Conservation (phyloP, 352 stramenopile species). For the Elongisporangium anandrum region DNA sequence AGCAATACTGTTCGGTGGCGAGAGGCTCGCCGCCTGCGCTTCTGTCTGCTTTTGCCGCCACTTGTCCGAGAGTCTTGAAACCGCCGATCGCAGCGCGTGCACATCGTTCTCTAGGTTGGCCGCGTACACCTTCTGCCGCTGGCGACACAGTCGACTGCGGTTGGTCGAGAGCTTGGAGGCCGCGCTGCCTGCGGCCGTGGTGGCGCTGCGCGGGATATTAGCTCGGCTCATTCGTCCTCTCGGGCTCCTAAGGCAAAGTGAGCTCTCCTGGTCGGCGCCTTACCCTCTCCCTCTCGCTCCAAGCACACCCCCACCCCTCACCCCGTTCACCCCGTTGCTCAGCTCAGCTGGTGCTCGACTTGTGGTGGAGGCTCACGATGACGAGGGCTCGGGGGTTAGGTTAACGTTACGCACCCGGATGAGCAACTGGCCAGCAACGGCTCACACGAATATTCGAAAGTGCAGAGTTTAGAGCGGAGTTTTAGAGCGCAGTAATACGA, state of each 20-base stretch:
- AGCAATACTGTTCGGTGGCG: slow-evolving; percentile 7
- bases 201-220: not conserved
- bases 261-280: no score
- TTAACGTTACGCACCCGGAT: not conserved
- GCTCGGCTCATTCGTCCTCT: no score
- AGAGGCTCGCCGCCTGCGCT: slow-evolving; percentile 3
- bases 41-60: slow-evolving; percentile 9
- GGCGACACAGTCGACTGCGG: slow-evolving; percentile 15
- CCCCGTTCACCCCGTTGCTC: not conserved
- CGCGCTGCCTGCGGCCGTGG: not conserved
- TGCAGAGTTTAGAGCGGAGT: no score
- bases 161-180: slow-evolving; percentile 15
- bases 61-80: slow-evolving; percentile 3
- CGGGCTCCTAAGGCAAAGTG: not conserved
- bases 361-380: not conserved
- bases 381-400: not conserved
- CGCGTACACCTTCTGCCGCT: slow-evolving; percentile 16
- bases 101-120: slow-evolving; percentile 9
- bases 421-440: not conserved
- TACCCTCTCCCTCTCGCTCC: not conserved
- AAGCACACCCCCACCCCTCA: not conserved
- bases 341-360: not conserved
- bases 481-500: no score
- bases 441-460: no score
- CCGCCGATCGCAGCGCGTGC: slow-evolving; percentile 1